Base-by-base conservation (phyloP, 1,284 basidiomycete species). In the Melampsora americana region DNA sequence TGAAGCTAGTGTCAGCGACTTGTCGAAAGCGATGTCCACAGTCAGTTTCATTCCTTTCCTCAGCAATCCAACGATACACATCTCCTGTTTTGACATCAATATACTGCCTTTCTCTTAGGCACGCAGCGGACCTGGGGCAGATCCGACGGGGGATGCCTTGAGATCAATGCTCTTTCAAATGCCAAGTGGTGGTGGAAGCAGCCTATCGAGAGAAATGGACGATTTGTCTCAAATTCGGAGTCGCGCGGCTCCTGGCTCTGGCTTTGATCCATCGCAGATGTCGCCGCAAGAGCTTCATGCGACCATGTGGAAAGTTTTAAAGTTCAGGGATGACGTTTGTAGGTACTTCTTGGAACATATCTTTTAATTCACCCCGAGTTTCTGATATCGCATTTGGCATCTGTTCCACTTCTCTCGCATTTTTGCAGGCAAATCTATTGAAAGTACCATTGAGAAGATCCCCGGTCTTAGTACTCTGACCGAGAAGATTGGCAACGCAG, bases 221-320 rank as follows among this genome's bases (percentile, higher is more conserved):
- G 85, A 85, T 60, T 87, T 94, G 76, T 87, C 91, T 80, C 86
- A 88, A 32, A 89, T 92, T 77, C 85, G 90, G 26, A 88, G 83
- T 32, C 83, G 89, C 78, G 87, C 0, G 85, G 66, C 69, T 18
- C 44, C 66, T 39, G 60, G 53, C 18, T 67, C 80, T 28, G 68
- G 77, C 18, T 68, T 79, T 86, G 12, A 66, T 90, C 90, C 0
- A 87, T 89, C 78, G 14, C 88, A 90, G 53, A 92, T 96, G 93
- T 89, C 85, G 74, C 93, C 94, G 0, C 92, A 95, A 82, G 93
- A 96, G 83, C 81, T 95, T 77, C 91, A 95, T 83, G 84, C 88
- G 1, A 88, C 89, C 2, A 84, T 95, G 18, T 95, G 93, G 93
- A 88, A 92, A 83, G 89, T 96, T 9, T 83, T 96, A 80, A 89